phyloP scores from a whole-genome alignment of 2,329 filamentous ascomycete species.

The Aspergillus awamori region DNA sequence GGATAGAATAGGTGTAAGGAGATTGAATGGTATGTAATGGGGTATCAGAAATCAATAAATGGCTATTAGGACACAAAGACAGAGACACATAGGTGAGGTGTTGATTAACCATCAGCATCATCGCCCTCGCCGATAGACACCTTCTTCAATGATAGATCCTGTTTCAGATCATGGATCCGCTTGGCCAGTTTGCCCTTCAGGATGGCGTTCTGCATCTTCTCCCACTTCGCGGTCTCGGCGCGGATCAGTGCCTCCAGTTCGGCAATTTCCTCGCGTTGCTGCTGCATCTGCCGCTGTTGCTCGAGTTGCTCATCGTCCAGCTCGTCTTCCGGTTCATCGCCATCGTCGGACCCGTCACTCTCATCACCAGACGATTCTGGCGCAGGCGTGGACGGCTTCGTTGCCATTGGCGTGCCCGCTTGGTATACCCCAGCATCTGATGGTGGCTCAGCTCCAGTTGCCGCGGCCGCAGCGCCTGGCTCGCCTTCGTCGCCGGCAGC shows the following conservation, averaged over 20 bases:
- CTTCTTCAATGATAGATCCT: constrained; percentile 49
- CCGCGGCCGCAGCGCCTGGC: constrained; percentile 25
- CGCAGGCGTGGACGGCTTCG: constrained; percentile 36
- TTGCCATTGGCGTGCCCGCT: constrained; percentile 36
- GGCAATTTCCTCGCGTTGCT: constrained; percentile 49
- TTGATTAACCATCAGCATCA: constrained; percentile 33
- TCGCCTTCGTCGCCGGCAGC: constrained; percentile 43
- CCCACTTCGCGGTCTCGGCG: constrained; percentile 44
- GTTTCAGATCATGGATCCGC: constrained; percentile 48
- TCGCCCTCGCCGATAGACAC: constrained; percentile 44
- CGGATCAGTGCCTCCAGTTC: constrained; percentile 46
- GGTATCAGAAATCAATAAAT: not conserved
- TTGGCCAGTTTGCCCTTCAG: constrained; percentile 48
- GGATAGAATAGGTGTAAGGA: not conserved
- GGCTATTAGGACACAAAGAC: constrained; percentile 19
- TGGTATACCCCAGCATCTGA: constrained; percentile 27
- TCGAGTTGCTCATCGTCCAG: constrained; percentile 49
- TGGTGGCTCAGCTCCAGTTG: constrained; percentile 18
- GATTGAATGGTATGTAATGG: not conserved
- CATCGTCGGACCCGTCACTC: constrained; percentile 43
- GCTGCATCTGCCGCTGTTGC: constrained; percentile 45
- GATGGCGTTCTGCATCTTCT: constrained; percentile 45
- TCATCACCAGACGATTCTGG: constrained; percentile 48
- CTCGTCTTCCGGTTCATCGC: constrained; percentile 39
- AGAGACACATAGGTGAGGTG: not conserved